These are phyloP conservation scores for Vachellia collinsii DNA, from an alignment of 306 rosid genomes.

Conservation along the genomic window DNA sequence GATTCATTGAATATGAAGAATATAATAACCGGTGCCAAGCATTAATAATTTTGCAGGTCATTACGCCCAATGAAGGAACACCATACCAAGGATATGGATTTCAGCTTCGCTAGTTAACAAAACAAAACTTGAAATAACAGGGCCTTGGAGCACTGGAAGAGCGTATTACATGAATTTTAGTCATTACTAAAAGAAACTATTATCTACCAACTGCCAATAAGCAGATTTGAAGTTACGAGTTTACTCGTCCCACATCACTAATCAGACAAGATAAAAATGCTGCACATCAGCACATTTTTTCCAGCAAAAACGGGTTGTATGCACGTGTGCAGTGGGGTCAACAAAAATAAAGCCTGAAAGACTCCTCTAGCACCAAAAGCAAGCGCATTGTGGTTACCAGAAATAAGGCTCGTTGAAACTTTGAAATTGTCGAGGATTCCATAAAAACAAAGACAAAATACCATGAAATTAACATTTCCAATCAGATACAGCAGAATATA, in stretches of 20 bases:
- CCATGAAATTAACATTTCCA: slow-evolving; percentile 55
- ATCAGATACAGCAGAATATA: slow-evolving; percentile 49
- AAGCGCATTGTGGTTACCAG: slow-evolving; percentile 33
- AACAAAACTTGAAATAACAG: neutral
- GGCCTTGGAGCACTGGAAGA: neutral
- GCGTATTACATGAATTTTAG: neutral
- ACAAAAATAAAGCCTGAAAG: slow-evolving; percentile 39
- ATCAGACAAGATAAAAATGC: neutral
- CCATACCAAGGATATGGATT: neutral
- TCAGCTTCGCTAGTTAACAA: neutral
- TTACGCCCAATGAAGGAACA: neutral
- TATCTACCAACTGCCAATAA: neutral
- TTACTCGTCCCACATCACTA: neutral
- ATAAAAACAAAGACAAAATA: slow-evolving; percentile 41
- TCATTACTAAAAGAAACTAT: neutral
- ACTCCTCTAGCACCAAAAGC: slow-evolving; percentile 41
- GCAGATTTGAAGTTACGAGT: neutral
- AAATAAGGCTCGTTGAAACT: slow-evolving; percentile 43
- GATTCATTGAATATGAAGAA: too few relatives aligned
- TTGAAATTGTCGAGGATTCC: slow-evolving; percentile 34
- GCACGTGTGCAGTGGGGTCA: slow-evolving; percentile 8
- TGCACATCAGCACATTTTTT: neutral
- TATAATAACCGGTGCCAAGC: neutral
- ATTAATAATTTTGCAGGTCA: too few relatives aligned
- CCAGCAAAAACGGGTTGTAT: slow-evolving; percentile 4